Conservation (phyloP, 192 early-diverging fungal species). For the Coemansia aciculifera region DNA sequence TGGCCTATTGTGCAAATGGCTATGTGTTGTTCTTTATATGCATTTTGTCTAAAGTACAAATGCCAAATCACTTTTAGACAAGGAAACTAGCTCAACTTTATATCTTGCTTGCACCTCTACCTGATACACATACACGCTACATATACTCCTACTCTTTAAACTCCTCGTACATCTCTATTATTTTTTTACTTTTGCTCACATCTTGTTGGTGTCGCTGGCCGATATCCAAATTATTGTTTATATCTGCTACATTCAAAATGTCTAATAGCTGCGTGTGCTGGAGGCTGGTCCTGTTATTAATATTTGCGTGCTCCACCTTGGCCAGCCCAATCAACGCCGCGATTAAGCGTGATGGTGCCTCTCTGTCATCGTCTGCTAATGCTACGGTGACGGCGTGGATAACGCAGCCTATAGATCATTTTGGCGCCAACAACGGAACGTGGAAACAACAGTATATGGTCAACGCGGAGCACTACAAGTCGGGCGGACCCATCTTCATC, state of each 20-base stretch:
- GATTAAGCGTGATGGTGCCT: background rate
- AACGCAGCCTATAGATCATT: conserved; percentile 35
- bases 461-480: conserved; percentile 35
- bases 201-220: background rate
- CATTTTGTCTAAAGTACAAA: background rate
- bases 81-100: background rate
- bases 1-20: background rate
- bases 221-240: background rate
- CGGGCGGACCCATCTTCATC: conserved; percentile 38
- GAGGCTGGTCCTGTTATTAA: background rate
- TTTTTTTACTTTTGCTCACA: background rate
- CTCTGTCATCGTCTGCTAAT: background rate
- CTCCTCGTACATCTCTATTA: background rate
- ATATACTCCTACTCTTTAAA: background rate
- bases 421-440: conserved; percentile 27
- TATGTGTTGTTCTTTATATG: background rate
- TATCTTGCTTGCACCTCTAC: background rate
- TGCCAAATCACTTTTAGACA: background rate
- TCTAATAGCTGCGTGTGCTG: background rate
- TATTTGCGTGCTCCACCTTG: background rate
- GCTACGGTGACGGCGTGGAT: conserved; percentile 24
- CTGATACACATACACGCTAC: background rate
- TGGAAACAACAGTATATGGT: conserved; percentile 35
- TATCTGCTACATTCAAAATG: background rate
- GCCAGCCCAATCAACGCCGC: background rate